Evolutionary conservation across 352 stramenopile genomes (phyloP).

Genomic region (Phytophthora tubulina): DNA sequence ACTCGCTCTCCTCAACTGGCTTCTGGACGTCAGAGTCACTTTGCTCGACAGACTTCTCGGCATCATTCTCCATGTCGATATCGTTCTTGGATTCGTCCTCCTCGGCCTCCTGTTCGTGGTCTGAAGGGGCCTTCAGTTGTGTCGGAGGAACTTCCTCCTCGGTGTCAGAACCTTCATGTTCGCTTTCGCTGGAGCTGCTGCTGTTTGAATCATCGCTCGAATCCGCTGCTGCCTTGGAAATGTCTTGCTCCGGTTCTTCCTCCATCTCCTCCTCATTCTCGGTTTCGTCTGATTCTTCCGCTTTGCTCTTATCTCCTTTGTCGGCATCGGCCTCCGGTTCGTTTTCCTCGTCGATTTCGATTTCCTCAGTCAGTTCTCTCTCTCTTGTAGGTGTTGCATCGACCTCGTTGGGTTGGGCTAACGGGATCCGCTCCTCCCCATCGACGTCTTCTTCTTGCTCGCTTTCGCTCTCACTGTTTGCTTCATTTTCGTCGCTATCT

Average conservation of each 20-base stretch:
- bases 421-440: constrained; percentile 27
- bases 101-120: constrained; percentile 24
- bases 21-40: constrained; percentile 3
- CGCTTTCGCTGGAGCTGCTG: constrained; percentile 27
- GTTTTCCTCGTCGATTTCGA: constrained; percentile 17
- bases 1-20: not conserved
- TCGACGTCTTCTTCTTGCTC: constrained; percentile 24
- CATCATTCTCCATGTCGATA: constrained; percentile 7
- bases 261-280: constrained; percentile 22
- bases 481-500: constrained; percentile 15
- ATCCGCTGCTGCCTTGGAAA: constrained; percentile 4
- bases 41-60: not conserved
- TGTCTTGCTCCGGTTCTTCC: constrained; percentile 8
- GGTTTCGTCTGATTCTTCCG: constrained; percentile 9
- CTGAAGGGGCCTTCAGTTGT: constrained; percentile 16
- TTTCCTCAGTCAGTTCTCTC: constrained; percentile 7
- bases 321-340: not conserved
- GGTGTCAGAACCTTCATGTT: constrained; percentile 14
- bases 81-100: constrained; percentile 11
- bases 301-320: constrained; percentile 5
- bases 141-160: constrained; percentile 25
- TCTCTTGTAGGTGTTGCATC: constrained; percentile 15
- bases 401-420: constrained; percentile 36
- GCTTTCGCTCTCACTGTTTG: constrained; percentile 15
- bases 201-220: constrained; percentile 15